A percentile compares a stretch with the other conserved stretches of the same genome.
phyloP scores from a whole-genome alignment of 2,329 filamentous ascomycete species.

The Exophiala xenobiotica region DNA sequence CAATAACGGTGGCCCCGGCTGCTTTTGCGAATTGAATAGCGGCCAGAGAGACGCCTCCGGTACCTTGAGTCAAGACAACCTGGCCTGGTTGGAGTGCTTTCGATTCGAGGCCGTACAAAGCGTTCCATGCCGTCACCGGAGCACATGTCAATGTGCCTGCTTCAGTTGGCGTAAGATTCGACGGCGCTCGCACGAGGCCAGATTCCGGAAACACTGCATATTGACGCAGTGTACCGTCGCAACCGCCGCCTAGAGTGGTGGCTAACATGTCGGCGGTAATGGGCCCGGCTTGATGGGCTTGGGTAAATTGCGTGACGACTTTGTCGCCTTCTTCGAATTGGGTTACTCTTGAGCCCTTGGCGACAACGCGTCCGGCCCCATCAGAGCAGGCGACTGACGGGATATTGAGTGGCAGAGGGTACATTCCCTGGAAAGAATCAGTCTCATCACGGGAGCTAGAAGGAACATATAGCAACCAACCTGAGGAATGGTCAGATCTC shows the following conservation, averaged over 20 bases:
- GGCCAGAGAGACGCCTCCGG: constrained; percentile 58
- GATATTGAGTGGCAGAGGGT: constrained; percentile 45
- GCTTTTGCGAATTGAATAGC: constrained; percentile 47
- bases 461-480: constrained; percentile 16
- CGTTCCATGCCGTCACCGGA: constrained; percentile 65
- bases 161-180: constrained; percentile 55
- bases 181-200: constrained; percentile 65
- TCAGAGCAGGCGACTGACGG: constrained; percentile 46
- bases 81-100: constrained; percentile 53
- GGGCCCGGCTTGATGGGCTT: constrained; percentile 54
- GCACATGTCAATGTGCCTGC: constrained; percentile 61
- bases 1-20: constrained; percentile 55
- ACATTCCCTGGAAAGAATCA: constrained; percentile 40
- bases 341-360: constrained; percentile 56
- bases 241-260: constrained; percentile 65
- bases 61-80: constrained; percentile 61
- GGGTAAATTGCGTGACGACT: constrained; percentile 59
- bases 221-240: constrained; percentile 68
- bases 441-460: not conserved
- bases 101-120: constrained; percentile 56
- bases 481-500: constrained; percentile 49
- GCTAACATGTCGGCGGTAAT: constrained; percentile 40
- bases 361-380: constrained; percentile 48
- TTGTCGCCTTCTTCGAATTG: constrained; percentile 59
- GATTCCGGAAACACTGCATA: constrained; percentile 67